Conservation (phyloP, 768 basidiomycete species). For the Amanita thiersii region DNA sequence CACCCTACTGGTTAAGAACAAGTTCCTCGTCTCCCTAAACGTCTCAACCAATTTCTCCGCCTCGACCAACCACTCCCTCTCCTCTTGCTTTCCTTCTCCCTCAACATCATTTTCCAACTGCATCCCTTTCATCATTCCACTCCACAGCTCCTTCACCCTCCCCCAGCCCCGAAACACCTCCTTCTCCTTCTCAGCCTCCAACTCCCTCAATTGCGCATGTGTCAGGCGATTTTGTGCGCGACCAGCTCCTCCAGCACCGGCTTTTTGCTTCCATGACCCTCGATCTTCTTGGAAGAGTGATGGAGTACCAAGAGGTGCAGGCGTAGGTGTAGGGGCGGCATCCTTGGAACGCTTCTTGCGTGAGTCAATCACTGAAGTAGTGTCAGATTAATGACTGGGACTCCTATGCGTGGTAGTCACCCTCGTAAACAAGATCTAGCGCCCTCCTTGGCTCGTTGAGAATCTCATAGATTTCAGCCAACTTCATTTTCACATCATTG, state of each 20-base stretch:
- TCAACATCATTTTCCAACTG: conserved; percentile 13
- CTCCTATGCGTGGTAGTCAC: too few species aligned
- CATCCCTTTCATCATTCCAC: conserved; percentile 34
- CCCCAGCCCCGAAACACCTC: conserved; percentile 53
- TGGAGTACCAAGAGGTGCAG: conserved; percentile 12
- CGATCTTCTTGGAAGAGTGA: conserved; percentile 65
- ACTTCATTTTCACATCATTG: conserved; percentile 80
- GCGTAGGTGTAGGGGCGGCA: conserved; percentile 10
- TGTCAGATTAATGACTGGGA: not conserved
- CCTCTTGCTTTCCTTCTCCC: conserved; percentile 18
- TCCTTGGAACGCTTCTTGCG: conserved; percentile 38
- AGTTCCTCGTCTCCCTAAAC: conserved; percentile 77
- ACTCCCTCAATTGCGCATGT: conserved; percentile 47
- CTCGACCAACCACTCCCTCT: conserved; percentile 69
- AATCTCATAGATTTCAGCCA: conserved; percentile 87
- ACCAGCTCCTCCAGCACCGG: conserved; percentile 12
- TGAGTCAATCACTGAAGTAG: conserved; percentile 45
- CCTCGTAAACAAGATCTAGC: conserved; percentile 76
- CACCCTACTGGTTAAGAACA: conserved; percentile 78
- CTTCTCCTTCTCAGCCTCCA: conserved; percentile 60
- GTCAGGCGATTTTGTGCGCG: conserved; percentile 42
- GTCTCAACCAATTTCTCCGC: conserved; percentile 83
- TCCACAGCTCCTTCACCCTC: conserved; percentile 57
- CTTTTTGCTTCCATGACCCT: conserved; percentile 24
- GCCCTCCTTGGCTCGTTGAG: conserved; percentile 75